A percentile compares a stretch with the other conserved stretches of the same genome.
Evolutionary conservation across 2,329 filamentous ascomycete genomes (phyloP).

Genomic region (Penicillium hordei): DNA sequence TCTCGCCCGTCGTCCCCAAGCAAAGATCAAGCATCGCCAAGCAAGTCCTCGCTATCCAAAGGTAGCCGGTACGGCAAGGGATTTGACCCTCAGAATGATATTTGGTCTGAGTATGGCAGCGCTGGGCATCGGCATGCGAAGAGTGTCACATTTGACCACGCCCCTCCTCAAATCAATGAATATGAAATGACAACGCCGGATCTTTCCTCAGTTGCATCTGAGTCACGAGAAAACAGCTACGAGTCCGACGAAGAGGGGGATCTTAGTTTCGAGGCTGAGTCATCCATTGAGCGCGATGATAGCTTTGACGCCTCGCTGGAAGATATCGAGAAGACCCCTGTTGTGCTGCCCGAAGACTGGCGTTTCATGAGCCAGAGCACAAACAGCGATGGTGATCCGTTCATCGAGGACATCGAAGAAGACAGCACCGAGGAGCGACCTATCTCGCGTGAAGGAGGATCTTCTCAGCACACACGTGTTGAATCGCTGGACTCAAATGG

Average conservation of each 20-base stretch:
- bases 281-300: conserved; percentile 68
- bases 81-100: conserved; percentile 67
- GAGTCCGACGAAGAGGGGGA: conserved; percentile 76
- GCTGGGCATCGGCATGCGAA: conserved; percentile 81
- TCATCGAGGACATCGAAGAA: conserved; percentile 62
- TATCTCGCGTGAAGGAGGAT: conserved; percentile 36
- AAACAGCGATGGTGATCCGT: conserved; percentile 66
- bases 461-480: conserved; percentile 56
- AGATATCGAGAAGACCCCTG: conserved; percentile 94
- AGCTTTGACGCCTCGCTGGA: conserved; percentile 96
- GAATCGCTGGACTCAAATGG: conserved; percentile 76
- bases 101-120: conserved; percentile 61
- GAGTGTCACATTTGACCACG: conserved; percentile 94
- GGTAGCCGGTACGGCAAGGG: conserved; percentile 55
- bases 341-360: conserved; percentile 98
- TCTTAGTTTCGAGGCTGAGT: conserved; percentile 59
- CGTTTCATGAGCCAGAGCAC: conserved; percentile 70
- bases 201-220: conserved; percentile 85
- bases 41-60: conserved; percentile 82
- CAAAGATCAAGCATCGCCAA: conserved; percentile 73
- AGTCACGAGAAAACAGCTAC: conserved; percentile 89
- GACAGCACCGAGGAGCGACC: conserved; percentile 63
- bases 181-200: conserved; percentile 98
- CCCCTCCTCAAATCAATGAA: conserved; percentile 91
- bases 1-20: conserved; percentile 56